Conservation (phyloP, 139 green algal species). For the Chara braunii region DNA sequence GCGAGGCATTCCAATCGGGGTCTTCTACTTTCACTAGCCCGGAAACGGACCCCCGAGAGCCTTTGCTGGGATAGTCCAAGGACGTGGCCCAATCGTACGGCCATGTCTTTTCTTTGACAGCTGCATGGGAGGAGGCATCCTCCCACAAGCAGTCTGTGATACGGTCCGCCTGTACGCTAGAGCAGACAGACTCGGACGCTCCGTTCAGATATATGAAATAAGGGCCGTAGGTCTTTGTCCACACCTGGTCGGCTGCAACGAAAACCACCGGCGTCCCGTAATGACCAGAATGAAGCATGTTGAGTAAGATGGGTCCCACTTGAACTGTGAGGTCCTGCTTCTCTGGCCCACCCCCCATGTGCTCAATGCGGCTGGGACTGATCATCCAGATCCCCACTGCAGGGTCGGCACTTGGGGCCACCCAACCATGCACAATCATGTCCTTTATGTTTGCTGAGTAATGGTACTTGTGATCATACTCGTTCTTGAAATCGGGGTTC, state of each 20-base stretch:
- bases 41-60: too few species aligned
- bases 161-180: not conserved
- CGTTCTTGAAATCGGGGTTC: constrained; percentile 11
- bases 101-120: constrained; percentile 21
- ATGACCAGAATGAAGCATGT: constrained; percentile 24
- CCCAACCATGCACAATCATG: constrained; percentile 25
- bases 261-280: not conserved
- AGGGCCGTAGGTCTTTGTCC: constrained; percentile 16
- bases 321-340: constrained; percentile 34
- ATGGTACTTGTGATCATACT: constrained; percentile 24
- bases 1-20: too few species aligned
- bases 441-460: constrained; percentile 17
- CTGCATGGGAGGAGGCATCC: not conserved
- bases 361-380: constrained; percentile 17
- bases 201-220: constrained; percentile 14
- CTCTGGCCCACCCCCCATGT: not conserved
- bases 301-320: constrained; percentile 20
- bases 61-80: not conserved
- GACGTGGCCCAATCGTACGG: constrained; percentile 15
- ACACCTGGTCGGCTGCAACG: not conserved
- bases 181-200: too few species aligned
- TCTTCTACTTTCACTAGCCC: too few species aligned
- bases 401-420: not conserved
- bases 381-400: constrained; percentile 10
- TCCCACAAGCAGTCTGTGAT: not conserved